Evolutionary conservation across 208 protist genomes (phyloP), one percentile per base, ranked within the genome.

Genomic region (Acanthamoeba healyi): DNA sequence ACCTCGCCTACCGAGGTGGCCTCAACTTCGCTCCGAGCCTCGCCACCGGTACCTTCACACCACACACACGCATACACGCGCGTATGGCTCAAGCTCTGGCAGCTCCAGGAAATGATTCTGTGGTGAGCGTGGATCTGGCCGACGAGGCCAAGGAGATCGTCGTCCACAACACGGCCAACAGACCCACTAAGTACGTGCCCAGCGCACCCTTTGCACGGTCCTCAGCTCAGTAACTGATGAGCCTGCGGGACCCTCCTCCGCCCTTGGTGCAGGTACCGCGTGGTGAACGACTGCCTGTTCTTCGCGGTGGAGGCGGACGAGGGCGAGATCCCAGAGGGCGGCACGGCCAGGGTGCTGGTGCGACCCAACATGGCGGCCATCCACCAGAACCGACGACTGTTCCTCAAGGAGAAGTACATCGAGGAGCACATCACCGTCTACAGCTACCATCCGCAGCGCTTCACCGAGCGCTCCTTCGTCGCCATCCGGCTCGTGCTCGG

Each of bases 361-460:
- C 29, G 34, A 67, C 82, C 49, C 29, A 90, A 90, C 56, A 56
- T 90, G 49, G 34, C 40, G 32, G 51, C 40, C 38, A 90, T 90
- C 34, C 38, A 70, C 29, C 26, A 90, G 29, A 90, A 90, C 32
- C 82, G 56, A 5, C 40, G 38, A 9, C 82, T 90, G 6, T 84
- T 84, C 74, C 56, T 49, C 14, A 38, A 94, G 56, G 95, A 95
- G 44, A 96, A 96, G 36, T 96, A 95, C 61, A 51, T 96, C 4
- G 95, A 96, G 70, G 95, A 96, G 22, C 93, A 96, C 63, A 58
- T 96, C n/a, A 94, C 91, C 9, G 17, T 96, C 19, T 96, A 96
- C 56, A 95, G 94, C 51, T 14, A 90, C 82, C 51, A 9, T 10
- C 44, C 10, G 49, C n/a, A n/a, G n/a, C 42, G 46, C 58, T 65